Conservation (phyloP, 2,329 filamentous ascomycete species). For the Penicillium hesseltinei region DNA sequence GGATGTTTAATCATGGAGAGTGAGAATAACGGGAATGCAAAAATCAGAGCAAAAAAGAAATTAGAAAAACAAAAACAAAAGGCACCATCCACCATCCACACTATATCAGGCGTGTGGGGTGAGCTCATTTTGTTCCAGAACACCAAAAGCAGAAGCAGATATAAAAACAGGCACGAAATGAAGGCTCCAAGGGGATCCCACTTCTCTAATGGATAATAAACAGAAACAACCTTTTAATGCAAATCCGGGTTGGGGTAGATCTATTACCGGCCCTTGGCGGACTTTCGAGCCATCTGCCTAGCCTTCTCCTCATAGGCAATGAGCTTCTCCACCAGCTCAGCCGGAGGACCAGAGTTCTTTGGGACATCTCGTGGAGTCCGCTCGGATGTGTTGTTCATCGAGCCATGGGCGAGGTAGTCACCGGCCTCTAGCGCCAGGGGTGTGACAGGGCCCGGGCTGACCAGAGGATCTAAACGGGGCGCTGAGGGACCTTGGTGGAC, state of each 20-base stretch:
- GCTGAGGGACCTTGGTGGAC: constrained; percentile 41
- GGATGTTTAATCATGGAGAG: background rate
- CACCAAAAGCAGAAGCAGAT: constrained; percentile 9
- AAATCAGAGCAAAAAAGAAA: background rate
- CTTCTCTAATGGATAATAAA: background rate
- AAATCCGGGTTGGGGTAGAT: constrained; percentile 1
- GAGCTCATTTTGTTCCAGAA: constrained; percentile 14
- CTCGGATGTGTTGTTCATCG: constrained; percentile 19
- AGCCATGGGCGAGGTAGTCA: constrained; percentile 42
- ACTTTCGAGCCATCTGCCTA: constrained; percentile 30
- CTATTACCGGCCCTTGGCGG: constrained; percentile 29
- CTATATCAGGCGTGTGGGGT: background rate
- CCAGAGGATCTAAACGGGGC: constrained; percentile 45
- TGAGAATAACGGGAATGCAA: background rate
- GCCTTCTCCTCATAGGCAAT: constrained; percentile 36
- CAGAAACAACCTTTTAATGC: constrained; percentile 12
- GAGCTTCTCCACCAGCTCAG: constrained; percentile 35
- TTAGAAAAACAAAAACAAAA: background rate
- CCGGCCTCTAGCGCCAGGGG: constrained; percentile 44
- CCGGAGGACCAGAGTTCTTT: constrained; percentile 24
- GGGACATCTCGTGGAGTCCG: constrained; percentile 20
- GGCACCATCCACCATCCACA: background rate
- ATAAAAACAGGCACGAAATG: background rate
- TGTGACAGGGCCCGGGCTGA: constrained; percentile 48
- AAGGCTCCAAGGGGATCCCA: background rate